A percentile compares a stretch with the other conserved stretches of the same genome.
Conservation (phyloP, 2,329 filamentous ascomycete species). For the Escovopsis sp. region DNA sequence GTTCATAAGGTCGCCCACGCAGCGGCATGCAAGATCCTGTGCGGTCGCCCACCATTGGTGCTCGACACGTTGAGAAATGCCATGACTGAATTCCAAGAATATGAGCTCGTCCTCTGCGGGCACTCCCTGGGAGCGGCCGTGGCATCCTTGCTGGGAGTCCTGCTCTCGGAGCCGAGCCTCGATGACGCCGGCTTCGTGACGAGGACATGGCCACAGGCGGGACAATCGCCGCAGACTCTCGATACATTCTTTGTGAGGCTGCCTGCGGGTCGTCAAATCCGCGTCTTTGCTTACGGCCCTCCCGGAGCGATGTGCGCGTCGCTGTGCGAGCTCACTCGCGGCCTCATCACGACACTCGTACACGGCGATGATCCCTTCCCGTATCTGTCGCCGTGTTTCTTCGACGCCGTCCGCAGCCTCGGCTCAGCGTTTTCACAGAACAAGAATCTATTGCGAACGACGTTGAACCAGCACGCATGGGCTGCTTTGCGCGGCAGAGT, state of each 20-base stretch:
- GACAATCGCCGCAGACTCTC: slow-evolving; percentile 21
- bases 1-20: slow-evolving; percentile 64
- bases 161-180: slow-evolving; percentile 49
- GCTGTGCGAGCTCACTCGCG: slow-evolving; percentile 53
- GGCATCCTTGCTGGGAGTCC: slow-evolving; percentile 52
- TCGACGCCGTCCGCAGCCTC: slow-evolving; percentile 61
- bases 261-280: slow-evolving; percentile 53
- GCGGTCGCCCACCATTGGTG: slow-evolving; percentile 51
- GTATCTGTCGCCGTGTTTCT: slow-evolving; percentile 53
- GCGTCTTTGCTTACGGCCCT: slow-evolving; percentile 67
- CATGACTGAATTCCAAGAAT: slow-evolving; percentile 49
- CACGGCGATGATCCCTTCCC: slow-evolving; percentile 63
- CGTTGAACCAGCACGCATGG: slow-evolving; percentile 53
- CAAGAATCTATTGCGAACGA: slow-evolving; percentile 47
- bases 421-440: slow-evolving; percentile 61
- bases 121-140: slow-evolving; percentile 57
- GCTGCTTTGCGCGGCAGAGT: slow-evolving; percentile 44
- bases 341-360: slow-evolving; percentile 59
- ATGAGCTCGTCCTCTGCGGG: slow-evolving; percentile 53
- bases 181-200: slow-evolving; percentile 47
- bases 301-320: slow-evolving; percentile 57
- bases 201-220: slow-evolving; percentile 30
- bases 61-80: slow-evolving; percentile 50
- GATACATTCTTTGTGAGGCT: slow-evolving; percentile 21
- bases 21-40: slow-evolving; percentile 50